Percentiles rank a stretch among this genome's conserved stretches.
Conservation (phyloP, 169 alveolate genomes). For the Theileria annulata region DNA sequence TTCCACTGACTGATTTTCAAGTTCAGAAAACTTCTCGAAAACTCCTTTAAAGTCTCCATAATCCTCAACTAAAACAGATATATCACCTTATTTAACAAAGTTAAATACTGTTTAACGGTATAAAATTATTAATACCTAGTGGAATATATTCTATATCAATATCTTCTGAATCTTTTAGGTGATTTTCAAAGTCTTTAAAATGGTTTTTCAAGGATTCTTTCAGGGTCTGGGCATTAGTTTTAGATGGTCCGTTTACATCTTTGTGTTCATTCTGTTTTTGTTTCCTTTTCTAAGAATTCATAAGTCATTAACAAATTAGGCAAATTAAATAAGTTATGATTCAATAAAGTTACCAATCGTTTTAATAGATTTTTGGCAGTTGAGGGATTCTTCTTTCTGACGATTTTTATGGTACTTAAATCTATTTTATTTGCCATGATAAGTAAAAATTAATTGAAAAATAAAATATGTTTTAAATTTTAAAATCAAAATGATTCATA, state of each 20-base stretch:
- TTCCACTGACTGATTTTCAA: slow-evolving; percentile 50
- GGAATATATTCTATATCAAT: slow-evolving; percentile 54
- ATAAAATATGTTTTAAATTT: background rate
- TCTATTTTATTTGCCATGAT: slow-evolving; percentile 33
- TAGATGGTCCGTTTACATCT: slow-evolving; percentile 7
- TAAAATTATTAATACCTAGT: too few relatives aligned
- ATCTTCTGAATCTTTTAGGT: slow-evolving; percentile 51
- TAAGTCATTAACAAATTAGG: too few relatives aligned
- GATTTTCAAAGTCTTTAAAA: slow-evolving; percentile 42
- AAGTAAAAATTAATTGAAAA: background rate
- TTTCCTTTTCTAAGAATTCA: slow-evolving; percentile 29
- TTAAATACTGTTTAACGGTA: too few relatives aligned
- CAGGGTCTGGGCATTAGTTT: slow-evolving; percentile 21
- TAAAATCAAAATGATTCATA: background rate
- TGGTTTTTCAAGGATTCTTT: slow-evolving; percentile 28
- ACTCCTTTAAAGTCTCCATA: slow-evolving; percentile 48
- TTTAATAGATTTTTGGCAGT: slow-evolving; percentile 72
- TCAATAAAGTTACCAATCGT: slow-evolving; percentile 48
- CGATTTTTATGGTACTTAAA: slow-evolving; percentile 48
- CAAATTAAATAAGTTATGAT: background rate
- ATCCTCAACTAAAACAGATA: slow-evolving; percentile 9
- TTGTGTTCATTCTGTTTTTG: background rate
- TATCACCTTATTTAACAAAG: background rate
- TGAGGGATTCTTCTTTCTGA: slow-evolving; percentile 67
- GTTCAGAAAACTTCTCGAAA: slow-evolving; percentile 51